Evolutionary conservation across 306 rosid genomes (phyloP).

Genomic region (Styphnolobium japonicum): DNA sequence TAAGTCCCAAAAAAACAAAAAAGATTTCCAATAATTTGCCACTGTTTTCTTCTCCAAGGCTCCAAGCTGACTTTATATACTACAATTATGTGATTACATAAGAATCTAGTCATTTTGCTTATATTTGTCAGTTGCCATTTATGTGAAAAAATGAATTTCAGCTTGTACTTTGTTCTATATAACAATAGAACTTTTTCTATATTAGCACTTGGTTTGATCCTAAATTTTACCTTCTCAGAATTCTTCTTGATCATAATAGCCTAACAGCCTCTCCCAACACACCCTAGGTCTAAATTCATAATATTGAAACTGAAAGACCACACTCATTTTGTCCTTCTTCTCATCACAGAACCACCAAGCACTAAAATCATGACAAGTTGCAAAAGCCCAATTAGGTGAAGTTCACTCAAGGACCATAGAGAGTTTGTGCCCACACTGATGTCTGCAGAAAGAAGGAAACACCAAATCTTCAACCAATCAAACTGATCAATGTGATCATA

Average conservation of each 20-base stretch:
- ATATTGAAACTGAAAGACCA: not conserved
- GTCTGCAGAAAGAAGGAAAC: not conserved
- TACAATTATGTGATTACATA: not conserved
- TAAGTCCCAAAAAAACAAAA: not conserved
- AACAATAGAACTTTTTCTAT: not conserved
- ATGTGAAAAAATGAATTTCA: not conserved
- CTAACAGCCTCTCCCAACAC: not conserved
- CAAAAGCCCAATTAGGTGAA: not conserved
- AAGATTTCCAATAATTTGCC: not conserved
- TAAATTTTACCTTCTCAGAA: not conserved
- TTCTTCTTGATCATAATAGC: not conserved
- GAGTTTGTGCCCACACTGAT: not conserved
- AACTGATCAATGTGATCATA: not conserved
- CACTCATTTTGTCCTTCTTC: not conserved
- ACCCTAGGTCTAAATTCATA: not conserved
- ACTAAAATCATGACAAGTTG: not conserved
- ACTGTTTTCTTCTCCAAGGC: not conserved
- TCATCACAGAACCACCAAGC: slow-evolving; percentile 1
- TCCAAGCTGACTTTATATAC: not conserved
- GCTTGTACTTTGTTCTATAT: not conserved
- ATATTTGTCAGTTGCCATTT: not conserved
- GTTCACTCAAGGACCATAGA: not conserved
- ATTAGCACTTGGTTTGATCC: not conserved
- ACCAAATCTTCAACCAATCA: not conserved
- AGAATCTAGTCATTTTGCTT: not conserved